phyloP scores from a whole-genome alignment of 2,329 filamentous ascomycete genomes.

The Botryotinia globosa region DNA sequence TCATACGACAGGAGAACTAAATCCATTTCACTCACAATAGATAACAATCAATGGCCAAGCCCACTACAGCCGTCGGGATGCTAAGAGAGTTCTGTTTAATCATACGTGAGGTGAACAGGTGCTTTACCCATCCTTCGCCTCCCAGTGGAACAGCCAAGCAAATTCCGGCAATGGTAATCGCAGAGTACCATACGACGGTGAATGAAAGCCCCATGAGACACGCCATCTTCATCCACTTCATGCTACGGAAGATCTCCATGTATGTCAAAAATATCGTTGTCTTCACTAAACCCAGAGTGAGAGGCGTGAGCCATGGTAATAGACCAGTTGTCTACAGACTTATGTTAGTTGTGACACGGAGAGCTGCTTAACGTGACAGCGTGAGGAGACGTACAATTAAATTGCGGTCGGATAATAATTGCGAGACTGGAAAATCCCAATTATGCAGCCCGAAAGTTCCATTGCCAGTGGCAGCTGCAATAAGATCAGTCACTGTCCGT shows the following conservation, averaged over 20 bases:
- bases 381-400: neutral
- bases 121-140: neutral
- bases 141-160: neutral
- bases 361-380: neutral
- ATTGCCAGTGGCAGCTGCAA: neutral
- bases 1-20: neutral
- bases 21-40: neutral
- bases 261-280: neutral
- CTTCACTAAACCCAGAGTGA: neutral
- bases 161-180: neutral
- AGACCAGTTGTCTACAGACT: neutral
- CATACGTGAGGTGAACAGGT: neutral
- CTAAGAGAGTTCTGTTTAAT: neutral
- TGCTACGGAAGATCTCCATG: neutral
- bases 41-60: neutral
- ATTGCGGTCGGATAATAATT: neutral
- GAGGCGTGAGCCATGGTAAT: neutral
- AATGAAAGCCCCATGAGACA: neutral
- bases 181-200: neutral
- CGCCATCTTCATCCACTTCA: neutral
- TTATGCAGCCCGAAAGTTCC: neutral
- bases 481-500: neutral
- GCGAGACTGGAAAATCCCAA: neutral
- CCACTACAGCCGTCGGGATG: neutral
- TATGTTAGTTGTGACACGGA: neutral